phyloP scores from a whole-genome alignment of 1,139 yeast genomes.

The Debaryomyces fabryi region DNA sequence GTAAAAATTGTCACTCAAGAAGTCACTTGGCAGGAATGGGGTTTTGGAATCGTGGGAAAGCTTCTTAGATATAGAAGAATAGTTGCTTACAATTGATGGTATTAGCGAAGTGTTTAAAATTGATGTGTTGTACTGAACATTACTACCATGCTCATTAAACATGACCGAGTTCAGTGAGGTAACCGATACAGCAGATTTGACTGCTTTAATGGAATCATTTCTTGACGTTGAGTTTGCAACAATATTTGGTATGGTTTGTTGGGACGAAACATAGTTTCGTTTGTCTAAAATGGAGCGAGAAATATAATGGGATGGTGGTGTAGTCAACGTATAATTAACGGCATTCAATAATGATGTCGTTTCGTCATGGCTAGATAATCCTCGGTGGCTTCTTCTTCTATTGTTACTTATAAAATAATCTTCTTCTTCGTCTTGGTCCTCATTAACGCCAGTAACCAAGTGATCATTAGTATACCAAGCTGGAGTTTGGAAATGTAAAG shows the following conservation, averaged over 20 bases:
- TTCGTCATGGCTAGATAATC: slow-evolving; percentile 9
- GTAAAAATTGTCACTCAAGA: slow-evolving; percentile 34
- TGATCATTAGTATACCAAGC: slow-evolving; percentile 40
- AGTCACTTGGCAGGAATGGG: slow-evolving; percentile 49
- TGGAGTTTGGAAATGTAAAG: slow-evolving; percentile 34
- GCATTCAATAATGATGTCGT: slow-evolving; percentile 11
- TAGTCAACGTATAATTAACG: slow-evolving; percentile 12
- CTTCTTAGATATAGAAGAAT: slow-evolving; percentile 41
- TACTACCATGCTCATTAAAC: not conserved
- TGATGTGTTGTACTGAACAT: slow-evolving; percentile 16
- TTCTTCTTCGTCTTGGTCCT: slow-evolving; percentile 10
- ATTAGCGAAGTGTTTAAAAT: slow-evolving; percentile 38
- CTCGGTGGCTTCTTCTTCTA: slow-evolving; percentile 9
- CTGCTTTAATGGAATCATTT: slow-evolving; percentile 10
- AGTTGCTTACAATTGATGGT: slow-evolving; percentile 46
- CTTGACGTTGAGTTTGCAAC: slow-evolving; percentile 25
- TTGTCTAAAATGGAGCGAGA: slow-evolving; percentile 16
- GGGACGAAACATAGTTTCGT: not conserved
- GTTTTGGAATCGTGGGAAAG: slow-evolving; percentile 38
- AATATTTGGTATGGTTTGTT: slow-evolving; percentile 10
- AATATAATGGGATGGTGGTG: slow-evolving; percentile 34
- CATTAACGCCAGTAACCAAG: not conserved
- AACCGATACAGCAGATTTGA: not conserved
- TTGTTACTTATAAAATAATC: slow-evolving; percentile 6
- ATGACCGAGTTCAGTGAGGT: not conserved